Base-by-base conservation (phyloP, 1,139 yeast species). In the Kodamaea arcana region DNA sequence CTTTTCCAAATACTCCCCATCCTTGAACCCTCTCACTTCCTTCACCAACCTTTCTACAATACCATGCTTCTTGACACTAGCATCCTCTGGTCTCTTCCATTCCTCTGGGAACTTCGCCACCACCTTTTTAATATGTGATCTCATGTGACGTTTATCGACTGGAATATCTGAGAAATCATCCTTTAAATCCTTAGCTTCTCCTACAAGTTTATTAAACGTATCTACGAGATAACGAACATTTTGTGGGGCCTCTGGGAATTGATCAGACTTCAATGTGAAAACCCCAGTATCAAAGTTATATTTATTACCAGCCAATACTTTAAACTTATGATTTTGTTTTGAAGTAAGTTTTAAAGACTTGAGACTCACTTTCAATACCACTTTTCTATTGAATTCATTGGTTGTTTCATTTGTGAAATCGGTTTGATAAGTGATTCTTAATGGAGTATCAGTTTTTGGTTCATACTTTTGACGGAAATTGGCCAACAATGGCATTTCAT, bases 401-500 rank as follows among this genome's bases (percentile, higher is more conserved):
- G 65, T 46, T 10, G 65, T 46, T 37, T 75, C 79, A 51, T 83
- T 87, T 24, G 88, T 83, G 37, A 87, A 67, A 55, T 80, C 88
- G 4, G 84, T 74, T 21, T 81, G 75, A 63, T 81, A 88, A 45
- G 81, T 77, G 55, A 85, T 83, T 34, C 66, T 69, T 27, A 88
- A 57, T 3, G 88, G 86, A 22, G 75, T 65, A 30, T 75, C 72
- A 4, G 51, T 48, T 35, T 39, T 11, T 16, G 82, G 83, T 26
- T 50, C 56, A 60, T 79, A 84, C 40, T 66, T 71, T 60, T 80
- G 80, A 48, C 92, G 81, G 56, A 72, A 83, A 57, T 86, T 78
- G 30, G 82, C 79, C 44, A 92, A 70, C 39, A 81, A 75, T 3
- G 98, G 98, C 69, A 90, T 73, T 58, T 90, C 97, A 61, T 82